Conservation (phyloP, 2,329 filamentous ascomycete species). For the Escovopsis sp. region DNA sequence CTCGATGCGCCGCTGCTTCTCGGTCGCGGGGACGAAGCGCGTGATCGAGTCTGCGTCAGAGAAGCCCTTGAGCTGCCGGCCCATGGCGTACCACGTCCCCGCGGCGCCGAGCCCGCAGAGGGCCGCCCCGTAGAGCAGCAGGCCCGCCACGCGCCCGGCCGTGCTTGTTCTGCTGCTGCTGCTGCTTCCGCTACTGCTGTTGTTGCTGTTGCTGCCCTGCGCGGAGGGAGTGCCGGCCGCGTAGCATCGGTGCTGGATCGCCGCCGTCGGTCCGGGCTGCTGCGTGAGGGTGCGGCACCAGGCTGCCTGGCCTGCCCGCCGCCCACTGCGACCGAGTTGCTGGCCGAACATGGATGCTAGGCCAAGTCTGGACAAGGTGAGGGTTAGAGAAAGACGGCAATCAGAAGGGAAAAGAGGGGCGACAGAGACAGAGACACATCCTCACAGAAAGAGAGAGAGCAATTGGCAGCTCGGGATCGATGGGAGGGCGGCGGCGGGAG, state of each 20-base stretch:
- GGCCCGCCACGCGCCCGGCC: conserved; percentile 11
- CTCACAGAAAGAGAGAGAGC: no score
- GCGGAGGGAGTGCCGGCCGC: conserved; percentile 6
- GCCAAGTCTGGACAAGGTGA: no score
- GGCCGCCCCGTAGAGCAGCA: conserved; percentile 16
- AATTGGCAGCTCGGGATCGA: no score
- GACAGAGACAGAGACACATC: no score
- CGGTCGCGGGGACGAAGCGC: conserved; percentile 46
- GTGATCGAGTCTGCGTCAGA: conserved; percentile 57
- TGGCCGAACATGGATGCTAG: conserved; percentile 10
- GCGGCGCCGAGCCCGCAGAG: conserved; percentile 19
- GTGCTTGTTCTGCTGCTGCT: no score
- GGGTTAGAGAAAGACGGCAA: no score
- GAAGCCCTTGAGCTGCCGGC: conserved; percentile 24
- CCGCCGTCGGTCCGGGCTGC: conserved; percentile 2
- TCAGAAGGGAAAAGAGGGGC: no score
- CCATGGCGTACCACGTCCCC: conserved; percentile 20
- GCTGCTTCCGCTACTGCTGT: no score
- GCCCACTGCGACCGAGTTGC: conserved; percentile 10
- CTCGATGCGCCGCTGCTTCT: conserved; percentile 47
- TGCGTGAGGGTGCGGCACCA: conserved; percentile 5
- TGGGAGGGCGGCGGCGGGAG: no score
- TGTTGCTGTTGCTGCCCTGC: no score
- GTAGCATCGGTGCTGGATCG: conserved; percentile 13
- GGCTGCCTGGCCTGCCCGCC: conserved; percentile 12